Evolutionary conservation across 148 eudicot species (phyloP), one percentile per base, ranked within the genome.

Genomic region (Amaranthus hypochondriacus): DNA sequence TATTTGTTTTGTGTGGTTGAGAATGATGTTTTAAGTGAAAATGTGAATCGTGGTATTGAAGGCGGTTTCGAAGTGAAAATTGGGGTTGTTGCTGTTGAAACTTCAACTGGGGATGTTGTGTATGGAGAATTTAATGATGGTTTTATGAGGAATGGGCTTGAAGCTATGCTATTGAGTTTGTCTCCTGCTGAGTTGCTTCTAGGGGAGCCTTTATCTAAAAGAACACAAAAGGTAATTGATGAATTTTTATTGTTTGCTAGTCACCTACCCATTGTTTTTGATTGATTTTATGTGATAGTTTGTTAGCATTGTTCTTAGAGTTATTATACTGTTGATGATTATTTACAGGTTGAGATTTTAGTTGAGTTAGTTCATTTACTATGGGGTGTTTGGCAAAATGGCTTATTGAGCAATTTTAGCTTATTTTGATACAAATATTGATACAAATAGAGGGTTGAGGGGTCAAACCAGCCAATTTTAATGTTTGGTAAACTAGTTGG

Each of bases 71-170:
- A 92, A 81, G 87, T 79, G 77, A 90, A 69, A 66, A 84, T 90
- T 75, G 98, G 97, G 77, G 83, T 87, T 65, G 92, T 95, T 68
- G 96, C 81, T 8, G 92, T 95, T 55, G 98, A 95, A 77, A 75
- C 88, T 69, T 95, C 98, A 6, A 95, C 97, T 11, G 98, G 98
- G 75, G 98, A 95, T 76, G 93, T 92, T 70, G 85, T 92, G 63
- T 88, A 88, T 78, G 92, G 93, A 11, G 97, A 91, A 80, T 88
- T 95, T 64, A 80, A 86, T 85, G 98, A 95, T 79, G 82, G 81
- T 83, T 80, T 90, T 81, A 83, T 84, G 87, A 91, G 98, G 84
- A 75, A 83, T 73, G 87, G 86, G 59, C 88, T 95, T 72, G 98
- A 95, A 74, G 88, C 87, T 59, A 68, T 91, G 77, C 66, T 95